Evolutionary conservation across 805 yeast genomes (phyloP).

Genomic region (Wickerhamomyces canadensis): DNA sequence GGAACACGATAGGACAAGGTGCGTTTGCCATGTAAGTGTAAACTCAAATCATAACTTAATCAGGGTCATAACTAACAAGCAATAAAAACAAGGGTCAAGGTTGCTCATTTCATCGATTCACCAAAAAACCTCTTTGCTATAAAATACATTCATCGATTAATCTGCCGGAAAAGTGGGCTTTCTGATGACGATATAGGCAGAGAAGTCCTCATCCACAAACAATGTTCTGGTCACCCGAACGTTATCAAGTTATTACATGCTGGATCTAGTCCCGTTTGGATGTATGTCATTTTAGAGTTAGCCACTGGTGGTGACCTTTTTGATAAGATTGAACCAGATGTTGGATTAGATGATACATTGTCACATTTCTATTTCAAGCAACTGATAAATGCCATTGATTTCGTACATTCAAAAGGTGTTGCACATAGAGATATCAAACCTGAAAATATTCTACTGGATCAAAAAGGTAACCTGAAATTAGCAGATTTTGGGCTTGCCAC

Average conservation of each 20-base stretch:
- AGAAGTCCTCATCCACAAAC: conserved; percentile 56
- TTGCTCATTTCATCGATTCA: conserved; percentile 34
- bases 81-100: no score
- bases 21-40: conserved; percentile 52
- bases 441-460: conserved; percentile 60
- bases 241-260: conserved; percentile 50
- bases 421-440: conserved; percentile 69
- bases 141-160: conserved; percentile 46
- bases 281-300: conserved; percentile 62
- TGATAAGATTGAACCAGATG: conserved; percentile 73
- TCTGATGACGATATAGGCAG: conserved; percentile 37
- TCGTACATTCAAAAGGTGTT: conserved; percentile 56
- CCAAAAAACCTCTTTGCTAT: conserved; percentile 43
- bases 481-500: conserved; percentile 77
- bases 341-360: conserved; percentile 59
- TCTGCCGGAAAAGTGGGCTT: conserved; percentile 30
- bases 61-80: conserved; percentile 6
- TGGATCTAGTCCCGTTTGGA: conserved; percentile 50
- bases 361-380: conserved; percentile 69
- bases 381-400: conserved; percentile 53
- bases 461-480: conserved; percentile 60
- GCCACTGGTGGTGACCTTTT: conserved; percentile 75
- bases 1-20: conserved; percentile 59
- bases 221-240: conserved; percentile 54
- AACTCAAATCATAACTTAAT: not conserved